Base-by-base conservation (phyloP, 2,329 filamentous ascomycete genomes). In the Byssochlamys sp. region DNA sequence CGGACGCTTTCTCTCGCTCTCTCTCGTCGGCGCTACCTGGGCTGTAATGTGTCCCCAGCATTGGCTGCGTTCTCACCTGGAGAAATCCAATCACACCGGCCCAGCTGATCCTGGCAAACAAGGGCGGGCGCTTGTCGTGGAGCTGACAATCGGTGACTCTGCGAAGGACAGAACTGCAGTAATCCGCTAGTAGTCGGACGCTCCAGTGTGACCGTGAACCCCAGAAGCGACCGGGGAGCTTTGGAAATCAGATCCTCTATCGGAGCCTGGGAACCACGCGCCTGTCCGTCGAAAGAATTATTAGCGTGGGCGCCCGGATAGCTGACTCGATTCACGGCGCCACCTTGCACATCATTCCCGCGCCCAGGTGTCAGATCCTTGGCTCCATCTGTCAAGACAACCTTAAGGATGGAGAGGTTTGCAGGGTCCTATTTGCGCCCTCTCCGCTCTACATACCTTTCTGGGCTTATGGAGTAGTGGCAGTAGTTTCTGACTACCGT, bases 311-410 rank as follows among this genome's bases (percentile, higher is more conserved):
- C 53, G 58, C 57, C 53, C 55, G 24, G 52, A 55, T 52, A 50
- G 26, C 33, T 49, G 50, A 49, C 53, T 59, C 53, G 25, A 51
- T 56, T 49, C 54, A 35, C 35, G 19, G 14, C 53, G 52, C 55
- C 56, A 56, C 55, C 54, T 58, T 53, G 58, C 56, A 61, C 49
- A 60, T 61, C 56, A 61, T 61, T 57, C 52, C 29, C 57, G 50
- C 52, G 56, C 57, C 58, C 59, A 54, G 59, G 55, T 55, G 56
- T 57, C 60, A 60, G 55, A 60, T 59, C 62, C 61, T 63, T 64
- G 62, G 61, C 64, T 52, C 63, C 64, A 65, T 64, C 65, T 67
- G 63, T 67, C 65, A 66, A 60, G 60, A 61, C 61, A 66, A 65
- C 61, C 60, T 62, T 62, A 65, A 63, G 56, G 58, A 58, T 55